Base-by-base conservation (phyloP, 2,329 filamentous ascomycete species). In the Aspergillus fischeri region DNA sequence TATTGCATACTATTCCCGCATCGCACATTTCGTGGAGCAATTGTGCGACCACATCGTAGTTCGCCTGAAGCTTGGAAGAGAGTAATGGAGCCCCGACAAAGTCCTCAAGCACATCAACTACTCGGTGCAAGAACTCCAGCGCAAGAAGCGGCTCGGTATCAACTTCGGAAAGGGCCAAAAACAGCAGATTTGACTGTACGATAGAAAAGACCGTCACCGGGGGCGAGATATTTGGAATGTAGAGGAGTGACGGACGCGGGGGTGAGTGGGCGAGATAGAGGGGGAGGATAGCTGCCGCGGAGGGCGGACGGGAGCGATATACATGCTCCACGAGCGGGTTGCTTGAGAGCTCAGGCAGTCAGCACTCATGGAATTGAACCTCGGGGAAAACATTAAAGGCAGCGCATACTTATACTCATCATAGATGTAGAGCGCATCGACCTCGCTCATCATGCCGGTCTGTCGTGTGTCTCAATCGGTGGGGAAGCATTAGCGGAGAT, bases 11-110 rank as follows among this genome's bases (percentile, higher is more conserved):
- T n/a, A 87, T 83, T 17, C 94, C 94, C 44, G 87, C 91, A 80
- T 99, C 94, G 72, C 94, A 97, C 89, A 99, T 96, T 77, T 99
- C 94, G 60, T 87, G 91, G 58, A 97, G 81, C 27, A 99, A 78
- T 77, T 99, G 94, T 20, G 92, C 92, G 35, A 95, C 89, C 28
- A 97, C 88, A 84, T 97, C 91, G 76, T 97, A 97, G 74, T 86
- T 92, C 64, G 81, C 83, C 75, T 97, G 92, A 63, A 99, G 88
- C 78, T 94, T 96, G 70, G 83, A 84, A 21, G 92, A 88, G 56
- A 97, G 79, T 51, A 99, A 77, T 14, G 94, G 94, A 49, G 91
- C 87, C 57, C 93, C 92, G 7, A 99, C 81, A 71, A 97, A 97
- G 70, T 97, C 93, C 76, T 97, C 93, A 35, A 99, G 83, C 11